phyloP scores from a whole-genome alignment of 2,329 filamentous ascomycete genomes.

The Trichothecium roseum region DNA sequence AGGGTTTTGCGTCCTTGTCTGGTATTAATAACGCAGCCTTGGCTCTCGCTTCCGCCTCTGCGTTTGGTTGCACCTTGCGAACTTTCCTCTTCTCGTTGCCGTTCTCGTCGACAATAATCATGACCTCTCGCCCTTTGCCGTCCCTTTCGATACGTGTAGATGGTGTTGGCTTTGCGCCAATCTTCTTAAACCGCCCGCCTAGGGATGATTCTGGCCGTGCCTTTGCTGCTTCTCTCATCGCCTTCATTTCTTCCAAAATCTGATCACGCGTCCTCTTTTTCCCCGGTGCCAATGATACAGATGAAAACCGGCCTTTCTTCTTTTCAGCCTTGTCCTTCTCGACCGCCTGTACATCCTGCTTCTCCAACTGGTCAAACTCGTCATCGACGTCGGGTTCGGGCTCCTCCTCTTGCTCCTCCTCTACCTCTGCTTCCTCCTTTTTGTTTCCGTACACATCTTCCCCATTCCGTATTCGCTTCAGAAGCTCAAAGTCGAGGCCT shows the following conservation, averaged over 20 bases:
- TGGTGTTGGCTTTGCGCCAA: conserved; percentile 42
- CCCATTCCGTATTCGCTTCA: conserved; percentile 57
- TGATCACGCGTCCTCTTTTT: conserved; percentile 56
- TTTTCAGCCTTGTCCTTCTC: conserved; percentile 37
- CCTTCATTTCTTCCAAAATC: conserved; percentile 57
- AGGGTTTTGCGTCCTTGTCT: conserved; percentile 43
- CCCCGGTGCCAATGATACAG: conserved; percentile 38
- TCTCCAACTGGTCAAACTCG: conserved; percentile 50
- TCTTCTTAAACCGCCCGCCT: conserved; percentile 54
- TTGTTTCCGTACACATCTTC: conserved; percentile 51
- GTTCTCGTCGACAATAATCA: conserved; percentile 56
- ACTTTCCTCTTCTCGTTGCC: conserved; percentile 57
- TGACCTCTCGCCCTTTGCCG: conserved; percentile 49
- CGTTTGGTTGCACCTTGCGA: conserved; percentile 36
- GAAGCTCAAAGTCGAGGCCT: conserved; percentile 75
- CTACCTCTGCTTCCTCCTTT: conserved; percentile 12
- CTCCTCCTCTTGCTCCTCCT: conserved; percentile 16
- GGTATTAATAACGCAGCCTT: conserved; percentile 38
- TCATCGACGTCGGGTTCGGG: conserved; percentile 45
- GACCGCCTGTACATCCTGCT: conserved; percentile 41
- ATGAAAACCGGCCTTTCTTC: conserved; percentile 53
- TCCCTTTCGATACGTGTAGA: conserved; percentile 51
- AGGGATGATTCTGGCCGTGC: conserved; percentile 39
- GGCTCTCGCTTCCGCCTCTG: conserved; percentile 19
- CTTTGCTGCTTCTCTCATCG: conserved; percentile 49